Percentiles rank a stretch among this genome's conserved stretches.
Evolutionary conservation across 345 rosid genomes (phyloP).

Genomic region (thale cress (Arabidopsis thaliana)): DNA sequence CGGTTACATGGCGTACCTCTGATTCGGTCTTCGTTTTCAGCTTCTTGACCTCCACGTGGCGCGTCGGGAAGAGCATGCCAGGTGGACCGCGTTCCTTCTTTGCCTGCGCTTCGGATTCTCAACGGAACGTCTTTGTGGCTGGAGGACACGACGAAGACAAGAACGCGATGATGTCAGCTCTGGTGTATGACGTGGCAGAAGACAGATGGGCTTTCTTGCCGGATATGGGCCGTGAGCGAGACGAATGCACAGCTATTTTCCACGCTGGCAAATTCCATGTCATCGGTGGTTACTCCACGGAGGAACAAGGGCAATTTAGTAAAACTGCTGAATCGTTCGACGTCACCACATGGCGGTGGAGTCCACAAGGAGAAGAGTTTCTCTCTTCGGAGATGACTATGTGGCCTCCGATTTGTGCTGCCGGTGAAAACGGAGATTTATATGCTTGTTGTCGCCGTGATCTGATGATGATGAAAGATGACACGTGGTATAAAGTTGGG

Average conservation of each 20-base stretch:
- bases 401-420: slow-evolving; percentile 55
- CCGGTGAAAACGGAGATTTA: slow-evolving; percentile 34
- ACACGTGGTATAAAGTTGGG: slow-evolving; percentile 54
- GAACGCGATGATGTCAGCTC: slow-evolving; percentile 68
- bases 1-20: slow-evolving; percentile 60
- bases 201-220: slow-evolving; percentile 64
- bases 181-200: slow-evolving; percentile 61
- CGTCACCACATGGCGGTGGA: slow-evolving; percentile 55
- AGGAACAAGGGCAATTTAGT: slow-evolving; percentile 70
- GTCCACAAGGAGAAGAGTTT: slow-evolving; percentile 32
- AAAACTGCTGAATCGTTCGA: slow-evolving; percentile 58
- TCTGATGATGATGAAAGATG: slow-evolving; percentile 40
- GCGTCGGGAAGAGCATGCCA: slow-evolving; percentile 69
- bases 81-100: slow-evolving; percentile 64
- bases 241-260: slow-evolving; percentile 76
- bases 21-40: slow-evolving; percentile 56
- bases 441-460: slow-evolving; percentile 56
- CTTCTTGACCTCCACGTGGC: slow-evolving; percentile 65
- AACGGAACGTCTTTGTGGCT: slow-evolving; percentile 64
- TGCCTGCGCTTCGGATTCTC: slow-evolving; percentile 67
- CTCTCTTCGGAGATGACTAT: slow-evolving; percentile 40
- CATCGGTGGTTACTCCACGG: slow-evolving; percentile 80
- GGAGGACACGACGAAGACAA: slow-evolving; percentile 83
- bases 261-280: slow-evolving; percentile 65
- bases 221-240: slow-evolving; percentile 73